These are phyloP conservation scores for Nakazawaea laoshanensis DNA, from an alignment of 805 yeast species.

Conservation along the genomic window DNA sequence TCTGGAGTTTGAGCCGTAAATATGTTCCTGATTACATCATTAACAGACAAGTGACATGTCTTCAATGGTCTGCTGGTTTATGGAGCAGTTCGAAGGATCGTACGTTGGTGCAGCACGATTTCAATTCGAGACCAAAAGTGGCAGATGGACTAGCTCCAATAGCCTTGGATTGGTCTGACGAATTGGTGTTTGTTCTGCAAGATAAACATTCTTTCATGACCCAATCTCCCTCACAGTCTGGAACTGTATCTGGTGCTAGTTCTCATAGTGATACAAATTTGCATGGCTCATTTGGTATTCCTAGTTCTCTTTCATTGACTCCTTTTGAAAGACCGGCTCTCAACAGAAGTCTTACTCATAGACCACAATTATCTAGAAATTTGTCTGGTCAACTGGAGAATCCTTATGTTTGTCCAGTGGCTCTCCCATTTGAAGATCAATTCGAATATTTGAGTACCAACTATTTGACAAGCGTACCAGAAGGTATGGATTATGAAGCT, in stretches of 20 bases:
- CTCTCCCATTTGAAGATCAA: conserved; percentile 32
- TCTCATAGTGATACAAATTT: conserved; percentile 13
- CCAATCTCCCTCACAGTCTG: neutral
- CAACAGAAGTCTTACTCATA: conserved; percentile 11
- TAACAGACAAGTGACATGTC: conserved; percentile 46
- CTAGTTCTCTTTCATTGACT: conserved; percentile 12
- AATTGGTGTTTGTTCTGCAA: conserved; percentile 45
- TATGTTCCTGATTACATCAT: conserved; percentile 57
- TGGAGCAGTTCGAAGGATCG: conserved; percentile 48
- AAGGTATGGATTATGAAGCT: conserved; percentile 40
- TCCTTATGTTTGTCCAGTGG: conserved; percentile 31
- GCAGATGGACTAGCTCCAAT: conserved; percentile 43
- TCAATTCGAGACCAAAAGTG: conserved; percentile 30
- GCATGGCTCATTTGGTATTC: conserved; percentile 7
- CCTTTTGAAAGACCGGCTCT: conserved; percentile 10
- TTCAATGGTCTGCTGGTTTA: conserved; percentile 40
- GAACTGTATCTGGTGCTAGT: neutral
- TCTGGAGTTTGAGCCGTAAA: conserved; percentile 64
- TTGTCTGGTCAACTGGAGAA: conserved; percentile 13
- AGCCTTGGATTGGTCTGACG: conserved; percentile 54
- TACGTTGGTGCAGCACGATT: conserved; percentile 37
- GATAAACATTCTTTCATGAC: conserved; percentile 31
- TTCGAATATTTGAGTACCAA: conserved; percentile 41
- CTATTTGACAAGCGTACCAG: conserved; percentile 38
- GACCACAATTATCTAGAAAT: conserved; percentile 14